Evolutionary conservation across 495 filamentous ascomycete genomes (phyloP).

Genomic region (Usnea hakonensis): DNA sequence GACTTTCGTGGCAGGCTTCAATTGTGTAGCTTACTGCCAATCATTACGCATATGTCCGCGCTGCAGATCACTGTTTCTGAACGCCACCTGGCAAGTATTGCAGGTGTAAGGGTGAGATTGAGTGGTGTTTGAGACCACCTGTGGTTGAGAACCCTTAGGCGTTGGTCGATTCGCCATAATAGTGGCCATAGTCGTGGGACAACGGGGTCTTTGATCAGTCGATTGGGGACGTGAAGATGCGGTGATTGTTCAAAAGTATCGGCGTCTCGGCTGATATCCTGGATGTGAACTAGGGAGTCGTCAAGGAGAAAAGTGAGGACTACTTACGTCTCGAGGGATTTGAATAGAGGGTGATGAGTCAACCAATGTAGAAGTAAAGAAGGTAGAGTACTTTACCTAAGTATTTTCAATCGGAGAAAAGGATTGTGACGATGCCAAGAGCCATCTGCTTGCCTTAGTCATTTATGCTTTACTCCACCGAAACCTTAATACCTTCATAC

Average conservation of each 20-base stretch:
- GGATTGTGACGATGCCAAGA: conserved; percentile 6
- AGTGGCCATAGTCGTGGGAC: conserved; percentile 41
- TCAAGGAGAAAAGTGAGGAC: background rate
- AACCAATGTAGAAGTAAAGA: too few species aligned
- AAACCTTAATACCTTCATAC: background rate
- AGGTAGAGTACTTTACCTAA: background rate
- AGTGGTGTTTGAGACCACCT: conserved; percentile 29
- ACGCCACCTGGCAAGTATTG: conserved; percentile 96
- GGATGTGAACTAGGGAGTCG: background rate
- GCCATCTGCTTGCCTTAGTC: background rate
- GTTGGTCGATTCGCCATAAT: conserved; percentile 31
- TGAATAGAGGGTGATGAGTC: background rate
- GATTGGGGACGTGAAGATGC: background rate
- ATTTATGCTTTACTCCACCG: too few species aligned
- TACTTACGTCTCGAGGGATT: background rate
- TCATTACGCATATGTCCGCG: conserved; percentile 92
- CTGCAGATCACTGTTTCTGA: conserved; percentile 88
- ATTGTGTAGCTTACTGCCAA: conserved; percentile 76
- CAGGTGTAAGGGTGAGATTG: conserved; percentile 85
- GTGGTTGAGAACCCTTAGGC: conserved; percentile 31
- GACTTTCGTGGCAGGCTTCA: background rate
- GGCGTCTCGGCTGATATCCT: background rate
- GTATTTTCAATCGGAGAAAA: background rate
- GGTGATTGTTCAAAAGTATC: background rate
- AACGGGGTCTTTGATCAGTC: background rate